phyloP scores from a whole-genome alignment of 768 basidiomycete species.

The Amanita rimosa region DNA sequence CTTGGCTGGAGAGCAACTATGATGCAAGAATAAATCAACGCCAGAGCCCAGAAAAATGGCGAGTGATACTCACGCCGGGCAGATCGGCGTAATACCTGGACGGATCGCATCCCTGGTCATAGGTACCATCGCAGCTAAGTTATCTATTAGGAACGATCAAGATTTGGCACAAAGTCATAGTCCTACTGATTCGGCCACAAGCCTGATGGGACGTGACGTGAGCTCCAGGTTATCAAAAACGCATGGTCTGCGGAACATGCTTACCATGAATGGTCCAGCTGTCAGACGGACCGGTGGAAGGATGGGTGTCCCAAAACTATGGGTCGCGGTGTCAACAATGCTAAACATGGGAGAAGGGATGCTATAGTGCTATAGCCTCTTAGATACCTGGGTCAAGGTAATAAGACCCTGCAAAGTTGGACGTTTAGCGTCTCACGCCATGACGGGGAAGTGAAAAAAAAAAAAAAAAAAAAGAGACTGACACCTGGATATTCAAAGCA shows the following conservation, averaged over 20 bases:
- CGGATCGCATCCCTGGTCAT: conserved; percentile 29
- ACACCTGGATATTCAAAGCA: conserved; percentile 4
- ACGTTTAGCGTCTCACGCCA: not conserved
- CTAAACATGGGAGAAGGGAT: no score
- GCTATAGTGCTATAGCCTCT: no score
- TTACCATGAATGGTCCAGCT: conserved; percentile 53
- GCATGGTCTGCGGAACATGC: conserved; percentile 11
- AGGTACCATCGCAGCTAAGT: conserved; percentile 36
- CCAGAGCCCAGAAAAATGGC: not conserved
- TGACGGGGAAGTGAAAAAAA: no score
- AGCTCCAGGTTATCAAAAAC: not conserved
- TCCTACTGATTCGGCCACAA: conserved; percentile 1
- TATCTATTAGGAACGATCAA: not conserved
- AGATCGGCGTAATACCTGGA: conserved; percentile 36
- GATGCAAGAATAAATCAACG: not conserved
- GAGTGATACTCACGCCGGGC: conserved; percentile 18
- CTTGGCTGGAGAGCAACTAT: conserved; percentile 38
- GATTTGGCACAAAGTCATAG: not conserved
- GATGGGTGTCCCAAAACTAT: conserved; percentile 47
- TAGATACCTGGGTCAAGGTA: not conserved
- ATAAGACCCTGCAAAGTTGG: not conserved
- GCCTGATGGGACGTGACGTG: not conserved
- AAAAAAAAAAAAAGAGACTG: not conserved
- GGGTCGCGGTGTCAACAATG: not conserved
- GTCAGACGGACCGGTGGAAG: conserved; percentile 35